Evolutionary conservation across 768 basidiomycete species (phyloP).

Genomic region (Lactifluus subvellereus): DNA sequence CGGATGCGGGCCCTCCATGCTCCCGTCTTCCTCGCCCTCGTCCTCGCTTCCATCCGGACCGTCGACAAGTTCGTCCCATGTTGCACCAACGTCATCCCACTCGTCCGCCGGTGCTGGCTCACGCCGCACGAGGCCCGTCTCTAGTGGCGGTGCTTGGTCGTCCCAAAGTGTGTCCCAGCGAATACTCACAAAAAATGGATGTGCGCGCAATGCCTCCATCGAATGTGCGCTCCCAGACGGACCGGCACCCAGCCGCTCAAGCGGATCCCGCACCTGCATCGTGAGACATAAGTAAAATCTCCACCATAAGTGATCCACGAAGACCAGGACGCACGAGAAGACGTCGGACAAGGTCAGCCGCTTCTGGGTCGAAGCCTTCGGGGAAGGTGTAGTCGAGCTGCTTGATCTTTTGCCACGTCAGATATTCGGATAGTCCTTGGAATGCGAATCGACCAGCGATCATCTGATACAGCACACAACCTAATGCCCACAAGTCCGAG

Average conservation of each 20-base stretch:
- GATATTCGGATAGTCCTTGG: slow-evolving; percentile 83
- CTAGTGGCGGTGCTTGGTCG: slow-evolving; percentile 49
- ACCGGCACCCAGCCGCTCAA: slow-evolving; percentile 54
- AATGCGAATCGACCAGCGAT: slow-evolving; percentile 90
- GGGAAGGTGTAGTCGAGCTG: slow-evolving; percentile 83
- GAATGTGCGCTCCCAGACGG: slow-evolving; percentile 35
- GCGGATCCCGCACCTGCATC: slow-evolving; percentile 38
- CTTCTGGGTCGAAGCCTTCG: slow-evolving; percentile 74
- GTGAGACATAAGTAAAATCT: not conserved
- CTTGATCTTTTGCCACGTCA: slow-evolving; percentile 94
- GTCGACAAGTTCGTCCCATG: slow-evolving; percentile 42
- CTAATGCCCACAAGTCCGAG: slow-evolving; percentile 93
- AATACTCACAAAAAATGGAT: slow-evolving; percentile 55
- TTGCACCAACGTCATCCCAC: slow-evolving; percentile 51
- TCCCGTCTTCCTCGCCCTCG: slow-evolving; percentile 22
- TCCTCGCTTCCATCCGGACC: slow-evolving; percentile 22
- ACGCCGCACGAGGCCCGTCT: slow-evolving; percentile 52
- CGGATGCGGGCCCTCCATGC: slow-evolving; percentile 1
- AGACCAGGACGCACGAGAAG: slow-evolving; percentile 54
- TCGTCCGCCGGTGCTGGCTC: slow-evolving; percentile 30
- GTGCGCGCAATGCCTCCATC: slow-evolving; percentile 47
- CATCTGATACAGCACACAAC: slow-evolving; percentile 92
- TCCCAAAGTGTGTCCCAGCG: slow-evolving; percentile 66
- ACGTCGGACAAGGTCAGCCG: slow-evolving; percentile 70
- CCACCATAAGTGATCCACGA: not conserved